Base-by-base conservation (phyloP, 1,139 yeast species). In the Scheffersomyces illinoinensis region DNA sequence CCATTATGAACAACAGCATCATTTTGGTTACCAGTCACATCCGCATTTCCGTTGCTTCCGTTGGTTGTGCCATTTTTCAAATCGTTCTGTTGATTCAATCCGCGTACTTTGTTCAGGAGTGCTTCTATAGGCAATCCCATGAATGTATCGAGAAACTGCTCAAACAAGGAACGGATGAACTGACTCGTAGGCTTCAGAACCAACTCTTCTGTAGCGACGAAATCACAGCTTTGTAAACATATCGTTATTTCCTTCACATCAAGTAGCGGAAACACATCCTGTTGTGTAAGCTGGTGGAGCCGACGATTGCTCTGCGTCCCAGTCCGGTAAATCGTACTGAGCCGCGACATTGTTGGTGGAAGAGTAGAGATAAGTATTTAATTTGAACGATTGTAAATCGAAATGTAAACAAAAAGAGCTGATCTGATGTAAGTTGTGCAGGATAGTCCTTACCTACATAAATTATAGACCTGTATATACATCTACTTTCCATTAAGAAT, bases 111-210 rank as follows among this genome's bases (percentile, higher is more conserved):
- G 26, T 57, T 59, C 39, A 59, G 63, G 17, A 66, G 56, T n/a
- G 55, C 52, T 5, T 68, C 71, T 1, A 65, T 50, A 0, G 73
- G 64, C 8, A 70, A 55, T 3, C 90, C 91, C 69, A 88, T 78
- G 66, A 89, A 91, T 21, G 85, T 81, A 60, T 89, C 95, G 60
- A 91, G 77, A 21, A 91, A 85, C 68, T 89, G 93, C 64, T 89
- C 91, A 61, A 88, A 86, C 49, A 91, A 72, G 20, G 85, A 76
- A 58, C 82, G 83, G 60, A 90, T 83, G 66, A 85, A 90, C 53
- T 83, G 84, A 18, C 88, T 78, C 0, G 91, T 84, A 7, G 97
- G 97, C 63, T 82, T 86, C 24, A 78, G 67, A 3, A 91, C 78
- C 61, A 84, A 80, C 47, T 88, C 92, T 64, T 88, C 93, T 20